Evolutionary conservation across 257 asterid species (phyloP), one percentile per base, ranked within the genome.

Genomic region (Anisodus acutangulus): DNA sequence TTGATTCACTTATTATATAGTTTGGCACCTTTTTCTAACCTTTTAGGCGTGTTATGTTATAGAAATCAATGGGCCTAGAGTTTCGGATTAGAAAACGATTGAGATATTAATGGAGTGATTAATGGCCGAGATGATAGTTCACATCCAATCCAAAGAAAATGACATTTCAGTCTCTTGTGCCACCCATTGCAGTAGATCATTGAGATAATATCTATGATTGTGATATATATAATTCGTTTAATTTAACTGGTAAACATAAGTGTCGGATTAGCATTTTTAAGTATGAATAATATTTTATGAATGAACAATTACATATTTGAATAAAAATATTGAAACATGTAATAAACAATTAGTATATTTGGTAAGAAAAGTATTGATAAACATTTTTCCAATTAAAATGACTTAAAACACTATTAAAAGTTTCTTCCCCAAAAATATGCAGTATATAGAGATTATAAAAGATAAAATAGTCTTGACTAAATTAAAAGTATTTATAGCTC

Each of bases 101-200:
- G 62, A 51, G 62, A 74, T 74, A 49, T 22, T 51, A 74, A 47
- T 47, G 9, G 71, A 6, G 22, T 49, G 43, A 22, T 74, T 74
- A 22, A 22, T 74, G 81, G 62, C 49, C 12, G 62, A 47, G 22
- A 74, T 11, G 35, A 45, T 71, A n/a, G 35, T 43, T 72, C 19
- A 72, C 41, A 10, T 72, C 17, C 80, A 72, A 45, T 74, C 41
- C 80, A 11, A 74, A 74, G 62, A 74, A 74, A 74, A 74, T 49
- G 62, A 74, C 41, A 45, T 19, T 49, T 58, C 63, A 58, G 15
- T 58, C 19, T 15, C 43, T 11, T 74, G 16, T 31, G 1, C 17
- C 43, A 26, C 71, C 16, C 3, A 26, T 49, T 49, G 31, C n/a
- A 19, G 2, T 69, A 19, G 41, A 71, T 47, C 59, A 47, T n/a